These are phyloP conservation scores for Coniochaeta sp. DNA, from an alignment of 2,329 filamentous ascomycete genomes.

Conservation along the genomic window DNA sequence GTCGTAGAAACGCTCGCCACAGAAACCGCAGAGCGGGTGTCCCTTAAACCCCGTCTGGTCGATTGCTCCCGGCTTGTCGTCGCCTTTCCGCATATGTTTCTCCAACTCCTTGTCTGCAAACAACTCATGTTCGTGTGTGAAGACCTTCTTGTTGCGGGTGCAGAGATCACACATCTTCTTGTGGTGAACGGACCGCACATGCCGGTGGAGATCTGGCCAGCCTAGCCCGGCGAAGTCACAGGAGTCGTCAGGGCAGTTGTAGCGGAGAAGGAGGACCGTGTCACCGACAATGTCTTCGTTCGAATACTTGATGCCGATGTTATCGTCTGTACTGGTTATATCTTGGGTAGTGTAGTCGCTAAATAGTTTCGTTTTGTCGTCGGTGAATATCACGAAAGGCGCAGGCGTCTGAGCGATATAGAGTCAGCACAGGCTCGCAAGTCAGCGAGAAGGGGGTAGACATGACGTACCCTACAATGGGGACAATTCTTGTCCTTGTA, in stretches of 20 bases:
- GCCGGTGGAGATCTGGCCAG: constrained; percentile 54
- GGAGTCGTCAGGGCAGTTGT: constrained; percentile 83
- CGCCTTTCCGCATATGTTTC: constrained; percentile 83
- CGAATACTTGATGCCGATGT: constrained; percentile 87
- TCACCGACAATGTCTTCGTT: constrained; percentile 86
- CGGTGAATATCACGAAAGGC: constrained; percentile 84
- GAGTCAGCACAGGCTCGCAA: background rate
- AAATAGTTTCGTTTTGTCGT: constrained; percentile 72
- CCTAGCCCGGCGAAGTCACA: constrained; percentile 75
- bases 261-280: constrained; percentile 77
- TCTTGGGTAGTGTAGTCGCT: constrained; percentile 72
- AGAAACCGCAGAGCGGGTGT: constrained; percentile 92
- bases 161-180: constrained; percentile 92
- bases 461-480: constrained; percentile 72
- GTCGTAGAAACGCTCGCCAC: constrained; percentile 85
- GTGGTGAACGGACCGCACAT: constrained; percentile 75
- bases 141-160: constrained; percentile 91
- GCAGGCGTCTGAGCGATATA: constrained; percentile 45
- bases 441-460: background rate
- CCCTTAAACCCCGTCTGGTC: constrained; percentile 96
- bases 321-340: constrained; percentile 71
- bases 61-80: constrained; percentile 80
- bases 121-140: constrained; percentile 94
- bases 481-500: constrained; percentile 96
- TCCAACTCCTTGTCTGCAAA: constrained; percentile 76